Conservation (phyloP, 192 early-diverging fungal species). For the Linnemannia elongata region DNA sequence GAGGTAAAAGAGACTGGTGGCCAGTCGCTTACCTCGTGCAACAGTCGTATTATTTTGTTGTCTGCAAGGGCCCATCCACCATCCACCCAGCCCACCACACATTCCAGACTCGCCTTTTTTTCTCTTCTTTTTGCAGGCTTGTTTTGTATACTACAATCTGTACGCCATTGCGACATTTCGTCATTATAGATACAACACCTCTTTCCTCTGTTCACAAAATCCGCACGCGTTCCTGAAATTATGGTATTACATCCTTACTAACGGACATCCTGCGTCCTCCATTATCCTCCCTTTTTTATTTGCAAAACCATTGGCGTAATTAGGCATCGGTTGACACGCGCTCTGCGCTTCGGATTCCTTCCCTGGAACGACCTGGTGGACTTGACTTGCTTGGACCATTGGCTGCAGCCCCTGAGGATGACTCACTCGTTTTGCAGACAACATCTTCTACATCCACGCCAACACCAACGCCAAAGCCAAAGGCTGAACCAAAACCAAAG, state of each 20-base stretch:
- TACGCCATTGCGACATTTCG: not conserved
- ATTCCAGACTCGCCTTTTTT: not conserved
- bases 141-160: not conserved
- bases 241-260: not conserved
- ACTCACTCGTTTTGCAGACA: not conserved
- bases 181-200: not conserved
- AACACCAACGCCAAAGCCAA: conserved; percentile 19
- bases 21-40: not conserved
- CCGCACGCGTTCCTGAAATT: not conserved
- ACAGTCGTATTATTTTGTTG: not conserved
- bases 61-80: not conserved
- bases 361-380: not conserved
- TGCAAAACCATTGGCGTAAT: not conserved
- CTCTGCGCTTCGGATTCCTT: not conserved
- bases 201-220: not conserved
- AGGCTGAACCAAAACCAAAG: not conserved
- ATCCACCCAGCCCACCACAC: not conserved
- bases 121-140: not conserved
- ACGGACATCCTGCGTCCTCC: not conserved
- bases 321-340: not conserved
- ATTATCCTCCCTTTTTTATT: not conserved
- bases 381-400: conserved; percentile 4
- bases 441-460: not conserved
- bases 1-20: not conserved
- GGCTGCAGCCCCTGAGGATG: not conserved